Evolutionary conservation across 2,329 filamentous ascomycete species (phyloP), one percentile per base, ranked within the genome.

Genomic region (Penicillium sp.): DNA sequence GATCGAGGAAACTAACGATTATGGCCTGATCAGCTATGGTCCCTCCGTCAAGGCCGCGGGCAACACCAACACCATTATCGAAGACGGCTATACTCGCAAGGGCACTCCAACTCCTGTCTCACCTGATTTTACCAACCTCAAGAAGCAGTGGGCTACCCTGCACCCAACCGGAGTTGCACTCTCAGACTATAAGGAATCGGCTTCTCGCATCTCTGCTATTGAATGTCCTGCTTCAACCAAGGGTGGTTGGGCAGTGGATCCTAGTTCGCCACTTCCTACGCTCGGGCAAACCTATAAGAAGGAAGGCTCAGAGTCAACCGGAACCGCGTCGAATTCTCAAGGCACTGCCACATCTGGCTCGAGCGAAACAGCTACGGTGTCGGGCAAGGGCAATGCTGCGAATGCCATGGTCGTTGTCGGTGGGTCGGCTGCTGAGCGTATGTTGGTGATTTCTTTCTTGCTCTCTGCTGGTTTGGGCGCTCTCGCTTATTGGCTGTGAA

Each of bases 1-100:
- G 91, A 90, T 95, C 56, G 77, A 93, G 68, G 91, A 95, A 72
- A 78, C 82, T 44, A 95, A 96, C 71, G 73, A 90, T 64, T 96
- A 95, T 70, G 91, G 91, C 32, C 78, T 96, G 29, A 82, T 95
- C 62, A 85, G 81, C 17, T 96, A 96, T 68, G 89, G 88, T 1
- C 75, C 82, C 3, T 72, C 77, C n/a, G 80, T 79, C 9, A 78
- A 78, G 29, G 74, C 79, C 2, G 82, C 80, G 7, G 77, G 77
- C 6, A 75, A 71, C n/a, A 78, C 79, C 1, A 82, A 80, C n/a
- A 77, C 81, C 12, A 69, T 78, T 49, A 73, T 86, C 41, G 75
- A 79, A 52, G 89, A 84, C 61, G 88, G 89, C 27, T 91, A 81
- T 71, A 81, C 83, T 0, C 83, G 88, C 59, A 82, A 82, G 42